A percentile compares a stretch with the other conserved stretches of the same genome.
Conservation (phyloP, 768 basidiomycete species). For the Podaxis sp. region DNA sequence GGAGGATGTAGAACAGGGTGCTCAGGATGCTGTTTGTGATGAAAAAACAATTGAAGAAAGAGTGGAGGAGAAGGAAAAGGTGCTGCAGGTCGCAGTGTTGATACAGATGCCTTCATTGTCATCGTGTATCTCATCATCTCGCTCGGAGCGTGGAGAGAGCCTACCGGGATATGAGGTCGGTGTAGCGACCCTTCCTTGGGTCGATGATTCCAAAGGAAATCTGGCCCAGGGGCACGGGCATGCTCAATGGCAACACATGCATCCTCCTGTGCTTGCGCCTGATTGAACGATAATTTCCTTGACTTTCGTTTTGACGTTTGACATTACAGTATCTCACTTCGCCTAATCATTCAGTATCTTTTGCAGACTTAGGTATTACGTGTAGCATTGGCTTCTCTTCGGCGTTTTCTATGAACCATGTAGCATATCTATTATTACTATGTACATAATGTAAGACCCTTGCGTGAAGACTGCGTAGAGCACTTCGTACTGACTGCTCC, state of each 20-base stretch:
- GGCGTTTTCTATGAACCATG: background rate
- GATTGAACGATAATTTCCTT: background rate
- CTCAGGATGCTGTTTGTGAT: background rate
- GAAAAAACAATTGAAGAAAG: background rate
- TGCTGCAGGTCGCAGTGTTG: constrained; percentile 36
- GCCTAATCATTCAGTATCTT: background rate
- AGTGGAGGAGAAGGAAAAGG: background rate
- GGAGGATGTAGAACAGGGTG: background rate
- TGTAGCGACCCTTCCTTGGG: constrained; percentile 32
- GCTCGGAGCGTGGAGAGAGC: constrained; percentile 1
- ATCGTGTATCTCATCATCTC: background rate
- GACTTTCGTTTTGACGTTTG: background rate
- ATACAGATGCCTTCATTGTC: constrained; percentile 39
- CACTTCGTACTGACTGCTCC: no score
- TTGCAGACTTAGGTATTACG: background rate
- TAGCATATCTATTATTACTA: background rate
- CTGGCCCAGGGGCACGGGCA: background rate
- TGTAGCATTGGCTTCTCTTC: background rate
- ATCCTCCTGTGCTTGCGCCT: background rate
- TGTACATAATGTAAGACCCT: no score
- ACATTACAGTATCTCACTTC: no score
- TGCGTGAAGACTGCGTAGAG: no score
- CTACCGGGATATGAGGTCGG: constrained; percentile 42
- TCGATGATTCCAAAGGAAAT: background rate
- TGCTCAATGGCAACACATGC: background rate